These are phyloP conservation scores for Botrytis medusae DNA, from an alignment of 2,329 filamentous ascomycete species.

Conservation along the genomic window DNA sequence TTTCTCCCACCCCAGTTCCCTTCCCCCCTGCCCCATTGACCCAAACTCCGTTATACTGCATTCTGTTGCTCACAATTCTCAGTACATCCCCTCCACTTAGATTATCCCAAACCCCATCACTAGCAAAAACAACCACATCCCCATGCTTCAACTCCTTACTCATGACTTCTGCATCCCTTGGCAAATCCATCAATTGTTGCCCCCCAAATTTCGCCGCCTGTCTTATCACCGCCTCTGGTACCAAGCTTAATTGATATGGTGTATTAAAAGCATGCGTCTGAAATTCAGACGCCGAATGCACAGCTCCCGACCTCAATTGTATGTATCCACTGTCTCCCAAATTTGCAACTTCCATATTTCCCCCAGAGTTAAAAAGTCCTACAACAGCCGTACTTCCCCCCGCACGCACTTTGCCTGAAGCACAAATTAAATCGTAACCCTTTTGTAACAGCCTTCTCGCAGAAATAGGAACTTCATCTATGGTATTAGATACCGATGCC, in stretches of 20 bases:
- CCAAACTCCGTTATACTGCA: conserved; percentile 77
- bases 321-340: conserved; percentile 94
- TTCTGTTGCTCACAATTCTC: conserved; percentile 71
- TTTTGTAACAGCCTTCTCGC: conserved; percentile 74
- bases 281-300: conserved; percentile 77
- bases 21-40: conserved; percentile 53
- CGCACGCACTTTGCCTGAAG: conserved; percentile 70
- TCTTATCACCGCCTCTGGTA: conserved; percentile 75
- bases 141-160: conserved; percentile 79
- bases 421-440: conserved; percentile 79
- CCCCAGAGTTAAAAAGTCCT: conserved; percentile 71
- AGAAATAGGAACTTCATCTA: conserved; percentile 46
- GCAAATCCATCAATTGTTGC: conserved; percentile 76
- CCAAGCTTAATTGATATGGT: conserved; percentile 87
- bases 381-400: conserved; percentile 92
- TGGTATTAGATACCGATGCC: conserved; percentile 47
- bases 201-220: conserved; percentile 85
- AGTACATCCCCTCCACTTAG: conserved; percentile 88
- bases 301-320: conserved; percentile 79
- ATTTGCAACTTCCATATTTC: conserved; percentile 83
- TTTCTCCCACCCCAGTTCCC: conserved; percentile 63
- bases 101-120: conserved; percentile 96
- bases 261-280: conserved; percentile 99
- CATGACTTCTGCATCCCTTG: conserved; percentile 78
- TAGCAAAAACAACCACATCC: conserved; percentile 90